Evolutionary conservation across 2,329 filamentous ascomycete species (phyloP), one percentile per base, ranked within the genome.

Genomic region (Pestalotiopsis sp.): DNA sequence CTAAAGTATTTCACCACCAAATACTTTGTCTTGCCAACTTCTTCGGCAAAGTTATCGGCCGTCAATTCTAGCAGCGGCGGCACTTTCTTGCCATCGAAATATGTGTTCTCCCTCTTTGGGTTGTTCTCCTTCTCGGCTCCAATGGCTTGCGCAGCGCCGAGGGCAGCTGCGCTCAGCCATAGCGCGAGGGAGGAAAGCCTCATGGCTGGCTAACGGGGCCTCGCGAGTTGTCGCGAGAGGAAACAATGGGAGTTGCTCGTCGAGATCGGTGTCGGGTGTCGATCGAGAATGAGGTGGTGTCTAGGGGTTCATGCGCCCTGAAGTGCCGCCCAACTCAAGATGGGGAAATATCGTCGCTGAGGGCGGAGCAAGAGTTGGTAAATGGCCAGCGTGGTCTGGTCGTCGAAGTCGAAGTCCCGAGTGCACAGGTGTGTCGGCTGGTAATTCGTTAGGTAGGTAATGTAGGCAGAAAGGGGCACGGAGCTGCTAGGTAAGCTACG

Each of bases 61-160:
- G 85, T 87, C 70, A 94, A 77, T 75, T 91, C 87, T 58, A 86
- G 80, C 75, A 92, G 81, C 4, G 90, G 88, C 45, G 92, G 91
- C 49, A 94, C 91, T 52, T 83, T 83, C 74, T 91, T 84, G 71
- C 84, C 87, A 76, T 93, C 91, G 82, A 93, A 93, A 56, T 82
- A 82, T 38, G 90, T 92, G 70, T 79, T 79, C 71, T 84, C 80
- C 39, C 74, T 76, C 64, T 77, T 76, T 41, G 74, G 75, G 67
- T 81, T 80, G 11, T 82, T 78, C 49, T 80, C 82, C 11, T 78
- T 79, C 61, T 83, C 79, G 56, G 80, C 77, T 60, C 73, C 76
- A 69, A 75, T 72, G 68, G 73, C 73, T 71, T 78, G 77, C 49
- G 82, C 81, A 62, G 79, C 76, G 64, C 82, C 82, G 61, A 84